Evolutionary conservation across 129 eudicot species (phyloP).

Genomic region (Centrapalus pauciflorus): DNA sequence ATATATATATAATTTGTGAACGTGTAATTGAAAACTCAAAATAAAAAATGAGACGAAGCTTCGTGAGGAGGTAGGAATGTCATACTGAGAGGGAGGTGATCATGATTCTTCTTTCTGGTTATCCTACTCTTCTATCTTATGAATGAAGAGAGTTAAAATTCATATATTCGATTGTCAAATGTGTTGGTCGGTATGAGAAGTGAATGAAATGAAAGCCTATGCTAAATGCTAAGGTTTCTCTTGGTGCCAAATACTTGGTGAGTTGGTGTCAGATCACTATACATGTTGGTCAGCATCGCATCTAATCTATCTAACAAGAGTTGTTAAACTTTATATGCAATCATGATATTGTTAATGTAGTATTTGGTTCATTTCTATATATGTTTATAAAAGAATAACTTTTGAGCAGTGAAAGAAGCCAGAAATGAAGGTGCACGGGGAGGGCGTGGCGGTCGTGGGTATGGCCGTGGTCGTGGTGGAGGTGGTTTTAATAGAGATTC

Average conservation of each 20-base stretch:
- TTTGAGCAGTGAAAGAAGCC: slow-evolving; percentile 72
- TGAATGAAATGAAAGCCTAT: neutral
- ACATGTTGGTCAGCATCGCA: too few relatives aligned
- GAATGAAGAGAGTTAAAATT: neutral
- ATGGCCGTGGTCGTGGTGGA: slow-evolving; percentile 63
- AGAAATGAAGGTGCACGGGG: slow-evolving; percentile 64
- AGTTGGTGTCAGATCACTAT: too few relatives aligned
- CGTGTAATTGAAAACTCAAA: too few relatives aligned
- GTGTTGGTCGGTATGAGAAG: neutral
- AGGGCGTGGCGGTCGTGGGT: slow-evolving; percentile 80
- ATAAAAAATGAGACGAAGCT: too few relatives aligned
- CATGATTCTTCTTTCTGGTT: too few relatives aligned
- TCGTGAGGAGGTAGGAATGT: too few relatives aligned
- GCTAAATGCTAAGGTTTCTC: neutral
- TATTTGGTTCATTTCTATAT: neutral
- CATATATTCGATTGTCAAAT: neutral
- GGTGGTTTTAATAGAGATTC: slow-evolving; percentile 57
- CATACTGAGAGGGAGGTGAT: too few relatives aligned
- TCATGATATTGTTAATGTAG: neutral
- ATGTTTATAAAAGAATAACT: neutral
- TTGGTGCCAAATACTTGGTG: too few relatives aligned
- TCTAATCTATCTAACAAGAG: neutral
- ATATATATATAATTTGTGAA: too few relatives aligned
- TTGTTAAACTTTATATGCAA: neutral
- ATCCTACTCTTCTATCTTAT: neutral